phyloP scores from a whole-genome alignment of 2,329 filamentous ascomycete genomes.

The Talaromyces sp. region DNA sequence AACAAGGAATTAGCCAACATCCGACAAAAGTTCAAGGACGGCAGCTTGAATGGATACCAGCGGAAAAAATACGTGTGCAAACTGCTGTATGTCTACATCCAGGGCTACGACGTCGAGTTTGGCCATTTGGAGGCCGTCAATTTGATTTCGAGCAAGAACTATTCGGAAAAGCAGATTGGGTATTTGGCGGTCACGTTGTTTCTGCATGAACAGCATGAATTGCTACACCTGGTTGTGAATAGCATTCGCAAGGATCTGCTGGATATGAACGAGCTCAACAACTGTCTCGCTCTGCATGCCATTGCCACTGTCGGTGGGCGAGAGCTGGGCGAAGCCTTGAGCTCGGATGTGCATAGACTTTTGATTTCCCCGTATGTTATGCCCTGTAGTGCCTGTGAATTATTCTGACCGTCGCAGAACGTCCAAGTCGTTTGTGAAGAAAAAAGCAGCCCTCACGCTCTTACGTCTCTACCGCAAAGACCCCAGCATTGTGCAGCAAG shows the following conservation, averaged over 20 bases:
- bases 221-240: constrained; percentile 94
- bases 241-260: constrained; percentile 94
- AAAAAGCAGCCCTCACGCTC: constrained; percentile 92
- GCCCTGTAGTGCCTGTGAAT: constrained; percentile 2
- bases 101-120: constrained; percentile 98
- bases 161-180: constrained; percentile 98
- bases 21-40: constrained; percentile 96
- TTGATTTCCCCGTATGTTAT: constrained; percentile 81
- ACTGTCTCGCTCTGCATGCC: constrained; percentile 91
- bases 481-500: constrained; percentile 85
- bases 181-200: constrained; percentile 97
- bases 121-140: constrained; percentile 98
- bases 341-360: constrained; percentile 83
- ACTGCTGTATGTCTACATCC: constrained; percentile 97
- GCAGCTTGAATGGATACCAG: constrained; percentile 89
- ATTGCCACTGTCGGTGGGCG: constrained; percentile 96
- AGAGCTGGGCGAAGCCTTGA: constrained; percentile 95
- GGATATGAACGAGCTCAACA: constrained; percentile 95
- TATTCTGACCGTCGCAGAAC: constrained; percentile 42
- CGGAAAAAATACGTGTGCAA: constrained; percentile 99
- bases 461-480: constrained; percentile 92
- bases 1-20: constrained; percentile 99
- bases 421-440: constrained; percentile 97
- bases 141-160: constrained; percentile 91
- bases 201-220: constrained; percentile 92